Conservation (phyloP, 1,284 basidiomycete genomes). For the Calocybe gambosa region DNA sequence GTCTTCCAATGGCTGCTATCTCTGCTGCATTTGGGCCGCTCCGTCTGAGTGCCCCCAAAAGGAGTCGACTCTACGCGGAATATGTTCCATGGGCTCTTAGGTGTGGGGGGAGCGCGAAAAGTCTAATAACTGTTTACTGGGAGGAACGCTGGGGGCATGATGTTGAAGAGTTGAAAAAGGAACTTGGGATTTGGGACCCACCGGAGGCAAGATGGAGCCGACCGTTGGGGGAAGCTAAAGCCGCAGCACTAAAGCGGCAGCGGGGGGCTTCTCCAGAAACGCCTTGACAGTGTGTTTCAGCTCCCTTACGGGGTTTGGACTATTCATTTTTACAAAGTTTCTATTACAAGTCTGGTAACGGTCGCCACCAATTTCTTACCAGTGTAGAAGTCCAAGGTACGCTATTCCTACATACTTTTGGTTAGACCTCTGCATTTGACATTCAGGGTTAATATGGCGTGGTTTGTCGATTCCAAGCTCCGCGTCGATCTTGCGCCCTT, state of each 20-base stretch:
- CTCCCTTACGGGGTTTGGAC: background rate
- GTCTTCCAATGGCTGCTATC: conserved; percentile 83
- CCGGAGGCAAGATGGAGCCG: conserved; percentile 61
- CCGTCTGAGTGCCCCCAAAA: conserved; percentile 52
- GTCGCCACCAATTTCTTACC: background rate
- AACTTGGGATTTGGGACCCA: conserved; percentile 81
- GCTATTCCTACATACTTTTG: background rate
- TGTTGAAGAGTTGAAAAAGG: conserved; percentile 71
- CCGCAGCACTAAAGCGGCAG: conserved; percentile 31
- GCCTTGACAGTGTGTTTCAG: conserved; percentile 7
- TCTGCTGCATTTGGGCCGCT: conserved; percentile 74
- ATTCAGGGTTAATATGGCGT: background rate
- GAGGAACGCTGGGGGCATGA: conserved; percentile 90
- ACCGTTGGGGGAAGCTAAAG: conserved; percentile 50
- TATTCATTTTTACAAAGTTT: background rate
- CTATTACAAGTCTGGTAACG: background rate
- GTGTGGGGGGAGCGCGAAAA: conserved; percentile 68
- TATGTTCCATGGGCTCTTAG: conserved; percentile 89
- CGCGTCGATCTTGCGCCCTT: background rate
- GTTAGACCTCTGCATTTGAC: background rate
- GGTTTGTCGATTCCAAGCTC: background rate
- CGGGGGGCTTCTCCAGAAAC: conserved; percentile 2
- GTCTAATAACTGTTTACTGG: conserved; percentile 92
- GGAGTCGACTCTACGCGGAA: conserved; percentile 60
- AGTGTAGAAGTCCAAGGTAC: background rate